Percentiles rank a stretch among this genome's conserved stretches.
Conservation (phyloP, 2,329 filamentous ascomycete species). For the Claviceps purpurea region DNA sequence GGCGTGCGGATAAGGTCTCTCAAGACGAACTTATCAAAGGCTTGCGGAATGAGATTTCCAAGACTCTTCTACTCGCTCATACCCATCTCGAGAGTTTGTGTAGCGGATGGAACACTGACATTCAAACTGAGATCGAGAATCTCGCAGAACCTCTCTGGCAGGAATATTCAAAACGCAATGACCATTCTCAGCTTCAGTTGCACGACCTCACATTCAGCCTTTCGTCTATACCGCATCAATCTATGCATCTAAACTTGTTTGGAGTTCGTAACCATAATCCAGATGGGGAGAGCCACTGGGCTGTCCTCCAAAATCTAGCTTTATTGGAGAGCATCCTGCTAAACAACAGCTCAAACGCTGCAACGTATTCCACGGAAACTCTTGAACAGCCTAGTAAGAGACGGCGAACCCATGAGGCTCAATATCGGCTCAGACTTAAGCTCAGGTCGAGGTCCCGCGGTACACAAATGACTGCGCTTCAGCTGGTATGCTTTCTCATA, state of each 20-base stretch:
- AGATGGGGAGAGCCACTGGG: conserved; percentile 47
- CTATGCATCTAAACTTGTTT: conserved; percentile 36
- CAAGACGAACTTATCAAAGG: conserved; percentile 47
- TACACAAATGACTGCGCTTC: conserved; percentile 38
- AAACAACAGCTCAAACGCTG: conserved; percentile 11
- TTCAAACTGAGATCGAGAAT: conserved; percentile 42
- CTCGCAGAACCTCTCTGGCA: conserved; percentile 57
- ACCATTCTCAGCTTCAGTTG: conserved; percentile 62
- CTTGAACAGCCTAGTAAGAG: conserved; percentile 39
- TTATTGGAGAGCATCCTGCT: conserved; percentile 39
- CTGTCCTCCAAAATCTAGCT: conserved; percentile 43
- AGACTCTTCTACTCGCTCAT: conserved; percentile 53
- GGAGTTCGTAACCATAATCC: conserved; percentile 38
- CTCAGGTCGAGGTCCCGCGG: conserved; percentile 30
- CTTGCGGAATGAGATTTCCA: conserved; percentile 66
- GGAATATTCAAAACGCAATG: conserved; percentile 63
- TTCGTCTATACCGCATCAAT: conserved; percentile 27
- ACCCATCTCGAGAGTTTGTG: conserved; percentile 48
- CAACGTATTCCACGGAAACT: conserved; percentile 13
- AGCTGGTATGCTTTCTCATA: conserved; percentile 44
- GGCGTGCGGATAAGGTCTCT: conserved; percentile 55
- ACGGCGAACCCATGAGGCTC: conserved; percentile 27
- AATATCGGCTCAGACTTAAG: conserved; percentile 35
- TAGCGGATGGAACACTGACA: conserved; percentile 25
- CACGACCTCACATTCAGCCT: conserved; percentile 55